Base-by-base conservation (phyloP, 2,329 filamentous ascomycete genomes). In the Phialophora macrospora region DNA sequence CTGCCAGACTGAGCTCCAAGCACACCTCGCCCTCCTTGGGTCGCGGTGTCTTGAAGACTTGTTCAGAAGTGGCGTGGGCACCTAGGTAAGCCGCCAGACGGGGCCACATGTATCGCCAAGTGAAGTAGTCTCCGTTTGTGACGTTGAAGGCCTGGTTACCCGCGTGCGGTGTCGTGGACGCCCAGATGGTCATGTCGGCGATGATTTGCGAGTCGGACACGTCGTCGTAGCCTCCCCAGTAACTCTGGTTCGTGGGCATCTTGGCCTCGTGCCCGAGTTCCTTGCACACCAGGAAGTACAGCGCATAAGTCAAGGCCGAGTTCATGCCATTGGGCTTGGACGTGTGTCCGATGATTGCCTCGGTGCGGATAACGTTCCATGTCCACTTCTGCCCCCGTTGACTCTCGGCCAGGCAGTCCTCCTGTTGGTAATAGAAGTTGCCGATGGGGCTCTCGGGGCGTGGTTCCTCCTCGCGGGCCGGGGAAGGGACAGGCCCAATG, bases 81-180 rank as follows among this genome's bases (percentile, higher is more conserved):
- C 70, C 72, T 1, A 74, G 71, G 56, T 74, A 72, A 12, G 59
- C 60, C 0, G 66, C 72, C 9, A 74, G 56, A 11, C 71, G 69
- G 2, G 64, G 64, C 66, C 68, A 74, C 5, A 74, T 55, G 44
- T 75, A 63, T 28, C 63, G 69, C 74, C 74, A 75, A 9, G 74
- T 70, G 32, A 75, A 71, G 2, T 68, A 60, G 57, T 76, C 74
- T 1, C 74, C 74, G 46, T 76, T 76, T 6, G 58, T 67, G 30
- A 73, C 70, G 46, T 73, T 74, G 64, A 75, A 75, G 0, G 67
- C 72, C 41, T 76, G 71, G 34, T 76, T 68, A 34, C 71, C 69
- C 12, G 68, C 68, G 24, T 72, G 66, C 5, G 70, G 65, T 3
- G 68, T 28, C 1, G 73, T 72, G 0, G 69, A 64, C 7, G 71